phyloP scores from a whole-genome alignment of 495 filamentous ascomycete genomes.

The Aspergillus funiculosus region DNA sequence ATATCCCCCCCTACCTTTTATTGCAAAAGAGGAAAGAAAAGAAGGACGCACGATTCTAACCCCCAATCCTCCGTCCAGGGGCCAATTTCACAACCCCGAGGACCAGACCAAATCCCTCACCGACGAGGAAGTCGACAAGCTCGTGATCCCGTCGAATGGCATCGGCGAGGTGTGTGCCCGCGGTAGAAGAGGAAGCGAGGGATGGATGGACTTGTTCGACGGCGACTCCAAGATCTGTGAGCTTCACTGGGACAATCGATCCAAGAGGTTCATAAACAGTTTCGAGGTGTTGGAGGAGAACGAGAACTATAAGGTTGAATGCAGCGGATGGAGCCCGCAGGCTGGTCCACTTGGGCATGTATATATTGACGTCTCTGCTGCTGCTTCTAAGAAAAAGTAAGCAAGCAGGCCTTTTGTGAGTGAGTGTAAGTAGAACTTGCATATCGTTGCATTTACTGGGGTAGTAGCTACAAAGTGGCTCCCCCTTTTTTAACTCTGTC shows the following conservation, averaged over 20 bases:
- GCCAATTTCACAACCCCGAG: slow-evolving; percentile 28
- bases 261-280: slow-evolving; percentile 21
- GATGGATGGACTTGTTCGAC: slow-evolving; percentile 35
- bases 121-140: slow-evolving; percentile 34
- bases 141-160: slow-evolving; percentile 28
- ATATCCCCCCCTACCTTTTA: not conserved
- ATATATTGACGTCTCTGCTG: slow-evolving; percentile 30
- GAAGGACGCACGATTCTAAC: too few species aligned
- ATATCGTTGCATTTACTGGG: too few species aligned
- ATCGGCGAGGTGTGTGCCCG: slow-evolving; percentile 35
- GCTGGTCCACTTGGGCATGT: slow-evolving; percentile 36
- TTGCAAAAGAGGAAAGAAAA: too few species aligned
- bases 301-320: slow-evolving; percentile 31
- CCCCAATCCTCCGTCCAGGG: slow-evolving; percentile 17
- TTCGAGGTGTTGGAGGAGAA: slow-evolving; percentile 30
- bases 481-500: too few species aligned
- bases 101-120: slow-evolving; percentile 27
- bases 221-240: slow-evolving; percentile 37
- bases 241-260: slow-evolving; percentile 38
- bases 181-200: slow-evolving; percentile 35
- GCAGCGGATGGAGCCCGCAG: slow-evolving; percentile 35
- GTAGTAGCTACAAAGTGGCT: too few species aligned
- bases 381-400: too few species aligned
- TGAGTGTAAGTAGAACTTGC: too few species aligned
- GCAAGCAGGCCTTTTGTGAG: too few species aligned